phyloP scores from a whole-genome alignment of 1,139 yeast species.

The Taphrina communis region DNA sequence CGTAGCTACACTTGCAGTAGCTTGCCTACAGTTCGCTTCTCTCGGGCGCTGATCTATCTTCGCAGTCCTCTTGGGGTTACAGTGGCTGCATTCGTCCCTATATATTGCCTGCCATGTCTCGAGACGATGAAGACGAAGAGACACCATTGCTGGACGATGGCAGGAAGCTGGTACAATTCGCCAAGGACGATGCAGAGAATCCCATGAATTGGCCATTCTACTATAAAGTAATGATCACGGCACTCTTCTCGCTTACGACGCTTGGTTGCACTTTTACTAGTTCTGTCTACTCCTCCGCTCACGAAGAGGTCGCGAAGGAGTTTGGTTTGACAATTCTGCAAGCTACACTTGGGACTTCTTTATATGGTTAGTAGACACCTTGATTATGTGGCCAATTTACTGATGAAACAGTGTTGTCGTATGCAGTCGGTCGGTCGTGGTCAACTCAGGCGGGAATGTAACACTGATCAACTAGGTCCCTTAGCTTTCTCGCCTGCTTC shows the following conservation, averaged over 20 bases:
- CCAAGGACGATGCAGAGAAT: conserved; percentile 27
- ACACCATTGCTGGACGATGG: conserved; percentile 24
- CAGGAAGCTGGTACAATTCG: conserved; percentile 20
- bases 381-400: neutral
- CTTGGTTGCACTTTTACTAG: conserved; percentile 36
- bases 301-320: conserved; percentile 23
- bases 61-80: too few species aligned
- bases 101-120: neutral
- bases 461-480: conserved; percentile 60
- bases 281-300: conserved; percentile 35
- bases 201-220: conserved; percentile 26
- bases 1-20: too few species aligned
- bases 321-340: conserved; percentile 14
- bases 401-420: conserved; percentile 9
- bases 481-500: conserved; percentile 77
- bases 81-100: too few species aligned
- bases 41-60: too few species aligned
- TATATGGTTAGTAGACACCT: conserved; percentile 11
- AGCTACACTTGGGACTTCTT: conserved; percentile 21
- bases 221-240: conserved; percentile 21
- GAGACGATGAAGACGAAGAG: conserved; percentile 9
- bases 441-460: neutral
- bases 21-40: too few species aligned
- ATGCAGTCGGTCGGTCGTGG: conserved; percentile 8
- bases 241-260: conserved; percentile 32